A percentile compares a stretch with the other conserved stretches of the same genome.
These are phyloP conservation scores for Myxozyma vanderwaltii DNA, from an alignment of 805 yeast species.

Conservation along the genomic window DNA sequence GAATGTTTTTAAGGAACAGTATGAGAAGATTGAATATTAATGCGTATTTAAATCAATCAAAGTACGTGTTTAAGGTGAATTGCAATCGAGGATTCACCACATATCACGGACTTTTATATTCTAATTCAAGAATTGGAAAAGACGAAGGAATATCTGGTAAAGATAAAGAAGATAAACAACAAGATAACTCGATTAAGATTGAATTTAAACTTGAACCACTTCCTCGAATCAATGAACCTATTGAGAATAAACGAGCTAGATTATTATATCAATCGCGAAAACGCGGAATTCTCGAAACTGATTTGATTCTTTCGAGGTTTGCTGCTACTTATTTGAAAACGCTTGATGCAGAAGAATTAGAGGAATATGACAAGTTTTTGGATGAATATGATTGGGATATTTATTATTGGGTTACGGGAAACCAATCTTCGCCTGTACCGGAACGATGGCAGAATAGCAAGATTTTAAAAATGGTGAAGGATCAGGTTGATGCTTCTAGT, in stretches of 20 bases:
- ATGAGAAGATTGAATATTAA: no score
- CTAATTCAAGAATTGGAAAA: no score
- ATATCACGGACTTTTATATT: no score
- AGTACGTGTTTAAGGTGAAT: no score
- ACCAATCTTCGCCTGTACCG: slow-evolving; percentile 65
- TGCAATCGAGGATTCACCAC: no score
- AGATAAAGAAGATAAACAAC: not conserved
- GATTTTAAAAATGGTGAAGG: slow-evolving; percentile 66
- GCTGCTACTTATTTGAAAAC: slow-evolving; percentile 70
- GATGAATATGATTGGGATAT: slow-evolving; percentile 99
- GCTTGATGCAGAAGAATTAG: slow-evolving; percentile 66
- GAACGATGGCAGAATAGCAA: slow-evolving; percentile 75
- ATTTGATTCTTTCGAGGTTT: slow-evolving; percentile 78
- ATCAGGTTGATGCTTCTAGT: slow-evolving; percentile 67
- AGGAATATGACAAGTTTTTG: slow-evolving; percentile 69
- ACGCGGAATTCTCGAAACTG: slow-evolving; percentile 94
- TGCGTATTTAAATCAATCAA: no score
- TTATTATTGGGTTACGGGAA: slow-evolving; percentile 94
- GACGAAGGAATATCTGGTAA: not conserved
- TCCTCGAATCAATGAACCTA: slow-evolving; percentile 69
- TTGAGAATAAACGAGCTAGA: slow-evolving; percentile 80
- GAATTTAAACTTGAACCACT: slow-evolving; percentile 76
- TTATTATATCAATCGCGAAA: slow-evolving; percentile 88
- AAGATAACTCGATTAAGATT: slow-evolving; percentile 39
- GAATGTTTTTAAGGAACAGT: no score